Evolutionary conservation across 2,329 filamentous ascomycete species (phyloP).

Genomic region (Claviceps humidiphila): DNA sequence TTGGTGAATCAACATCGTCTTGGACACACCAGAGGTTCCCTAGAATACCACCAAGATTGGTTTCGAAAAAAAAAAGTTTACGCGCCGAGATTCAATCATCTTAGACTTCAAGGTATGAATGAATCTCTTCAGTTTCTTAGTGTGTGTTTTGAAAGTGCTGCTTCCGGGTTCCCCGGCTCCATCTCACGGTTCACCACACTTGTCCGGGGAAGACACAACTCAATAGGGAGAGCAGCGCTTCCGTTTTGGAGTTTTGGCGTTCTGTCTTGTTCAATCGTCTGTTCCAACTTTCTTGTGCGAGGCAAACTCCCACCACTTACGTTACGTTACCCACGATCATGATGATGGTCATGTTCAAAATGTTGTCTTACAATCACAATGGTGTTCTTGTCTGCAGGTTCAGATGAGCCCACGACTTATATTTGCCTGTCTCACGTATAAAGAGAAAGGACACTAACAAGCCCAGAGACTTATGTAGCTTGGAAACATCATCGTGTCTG

Average conservation of each 20-base stretch:
- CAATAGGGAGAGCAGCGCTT: not conserved
- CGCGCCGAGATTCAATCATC: not conserved
- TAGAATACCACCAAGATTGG: not conserved
- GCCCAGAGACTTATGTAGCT: not conserved
- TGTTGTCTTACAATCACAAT: not conserved
- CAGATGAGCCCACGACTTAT: no score
- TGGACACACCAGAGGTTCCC: not conserved
- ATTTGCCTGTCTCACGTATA: not conserved
- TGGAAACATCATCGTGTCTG: not conserved
- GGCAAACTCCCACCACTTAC: not conserved
- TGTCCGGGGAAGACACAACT: not conserved
- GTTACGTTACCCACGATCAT: not conserved
- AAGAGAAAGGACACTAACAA: conserved; percentile 2
- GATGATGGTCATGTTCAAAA: not conserved
- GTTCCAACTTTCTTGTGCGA: not conserved
- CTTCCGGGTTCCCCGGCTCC: not conserved
- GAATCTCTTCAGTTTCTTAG: not conserved
- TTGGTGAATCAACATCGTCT: conserved; percentile 1
- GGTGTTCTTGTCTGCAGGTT: no score
- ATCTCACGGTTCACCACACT: not conserved
- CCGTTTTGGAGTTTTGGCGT: not conserved
- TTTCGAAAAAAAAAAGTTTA: not conserved
- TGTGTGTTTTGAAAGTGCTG: not conserved
- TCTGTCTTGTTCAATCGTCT: not conserved
- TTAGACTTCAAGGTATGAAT: conserved; percentile 1